Evolutionary conservation across 805 yeast genomes (phyloP), one percentile per base, ranked within the genome.

Genomic region (Candida loeiensis): DNA sequence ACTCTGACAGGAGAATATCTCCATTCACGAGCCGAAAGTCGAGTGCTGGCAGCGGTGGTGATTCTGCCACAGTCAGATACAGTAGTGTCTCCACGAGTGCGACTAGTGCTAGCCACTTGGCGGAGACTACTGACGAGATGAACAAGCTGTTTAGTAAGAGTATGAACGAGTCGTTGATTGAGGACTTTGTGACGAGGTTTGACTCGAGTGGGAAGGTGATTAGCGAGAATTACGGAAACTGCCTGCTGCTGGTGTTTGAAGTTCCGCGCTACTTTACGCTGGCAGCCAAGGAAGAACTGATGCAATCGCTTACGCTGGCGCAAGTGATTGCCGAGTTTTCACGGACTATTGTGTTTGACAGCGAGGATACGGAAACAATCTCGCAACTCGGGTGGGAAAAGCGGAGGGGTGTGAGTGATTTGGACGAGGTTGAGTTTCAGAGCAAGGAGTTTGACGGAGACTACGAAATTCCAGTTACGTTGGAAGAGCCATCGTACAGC

Each of bases 291-390:
- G 58, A 56, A 2, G 48, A 32, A 7, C 59, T 64, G 6, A 35
- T 41, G 12, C 55, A 50, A 25, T 61, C 68, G 4, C 42, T 58
- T 18, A 47, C 58, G 1, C 57, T 70, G 4, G 40, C 58, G 7
- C 54, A 58, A 31, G 45, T 50, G 30, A 58, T 59, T 19, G 48
- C 48, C 6, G 58, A 56, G 20, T 64, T 67, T 36, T 47, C 55
- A n/a, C 51, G 46, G 29, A 55, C 54, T 17, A 59, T 66, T 25
- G 57, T 56, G 36, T 47, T 50, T 31, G 46, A 42, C 11, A 44
- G 43, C 25, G 36, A 17, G 29, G 34, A 26, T 15, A 27, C 17
- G 7, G 18, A 13, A 4, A 27, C 31, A 4, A 14, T 27, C 17
- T 27, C 31, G 31, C 31, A 27, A 27, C 16, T 27, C 14, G 18